Evolutionary conservation across 2,329 filamentous ascomycete species (phyloP).

Genomic region (Fusarium sp.): DNA sequence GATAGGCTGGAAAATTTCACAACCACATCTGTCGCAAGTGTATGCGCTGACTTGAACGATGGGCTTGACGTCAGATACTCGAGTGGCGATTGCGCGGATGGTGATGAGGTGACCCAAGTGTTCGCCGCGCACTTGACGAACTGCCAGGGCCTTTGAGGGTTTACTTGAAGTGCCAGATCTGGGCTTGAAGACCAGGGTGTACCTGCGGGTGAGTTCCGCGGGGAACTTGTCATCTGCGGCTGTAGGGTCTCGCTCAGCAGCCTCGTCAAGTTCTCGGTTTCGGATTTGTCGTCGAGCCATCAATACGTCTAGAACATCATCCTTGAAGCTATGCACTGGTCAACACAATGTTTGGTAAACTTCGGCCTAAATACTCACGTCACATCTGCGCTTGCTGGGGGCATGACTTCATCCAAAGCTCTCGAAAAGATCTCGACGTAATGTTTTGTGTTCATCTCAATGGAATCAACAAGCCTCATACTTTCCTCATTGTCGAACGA

Average conservation of each 20-base stretch:
- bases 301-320: slow-evolving; percentile 96
- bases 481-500: slow-evolving; percentile 69
- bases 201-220: slow-evolving; percentile 90
- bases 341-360: neutral
- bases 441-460: slow-evolving; percentile 93
- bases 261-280: slow-evolving; percentile 81
- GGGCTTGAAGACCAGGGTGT: slow-evolving; percentile 97
- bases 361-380: slow-evolving; percentile 67
- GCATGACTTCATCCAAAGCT: slow-evolving; percentile 90
- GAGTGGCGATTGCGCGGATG: slow-evolving; percentile 91
- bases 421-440: slow-evolving; percentile 93
- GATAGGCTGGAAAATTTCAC: slow-evolving; percentile 97
- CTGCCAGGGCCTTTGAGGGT: slow-evolving; percentile 79
- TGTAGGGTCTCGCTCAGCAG: slow-evolving; percentile 77
- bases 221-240: slow-evolving; percentile 86
- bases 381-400: slow-evolving; percentile 81
- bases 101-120: slow-evolving; percentile 95
- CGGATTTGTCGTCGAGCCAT: slow-evolving; percentile 91
- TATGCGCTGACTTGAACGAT: slow-evolving; percentile 98
- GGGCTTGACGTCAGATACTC: slow-evolving; percentile 98
- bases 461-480: slow-evolving; percentile 82
- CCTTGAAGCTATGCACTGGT: slow-evolving; percentile 80
- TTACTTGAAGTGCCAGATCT: slow-evolving; percentile 79
- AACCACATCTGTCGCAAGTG: slow-evolving; percentile 95
- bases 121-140: slow-evolving; percentile 92